These are phyloP conservation scores for Eucalyptus curtisii DNA, from an alignment of 345 rosid species.

Conservation along the genomic window DNA sequence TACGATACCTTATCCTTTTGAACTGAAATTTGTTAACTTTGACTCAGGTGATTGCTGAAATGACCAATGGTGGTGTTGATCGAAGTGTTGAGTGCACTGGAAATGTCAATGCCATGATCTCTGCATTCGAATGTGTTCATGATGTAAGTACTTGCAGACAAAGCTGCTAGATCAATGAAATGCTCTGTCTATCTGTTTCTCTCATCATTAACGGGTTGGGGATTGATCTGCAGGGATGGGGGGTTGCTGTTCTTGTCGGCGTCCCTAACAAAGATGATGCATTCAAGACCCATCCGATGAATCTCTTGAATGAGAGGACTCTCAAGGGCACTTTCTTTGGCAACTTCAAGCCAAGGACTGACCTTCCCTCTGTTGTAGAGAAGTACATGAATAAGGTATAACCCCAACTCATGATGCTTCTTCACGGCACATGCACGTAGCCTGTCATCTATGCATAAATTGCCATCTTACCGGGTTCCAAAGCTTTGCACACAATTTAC, in stretches of 20 bases:
- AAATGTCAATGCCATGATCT: constrained; percentile 60
- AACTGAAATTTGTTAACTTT: neutral
- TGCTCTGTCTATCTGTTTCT: neutral
- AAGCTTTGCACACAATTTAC: neutral
- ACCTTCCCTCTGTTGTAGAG: constrained; percentile 33
- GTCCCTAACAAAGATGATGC: constrained; percentile 37
- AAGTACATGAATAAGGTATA: constrained; percentile 41
- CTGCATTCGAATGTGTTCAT: constrained; percentile 84
- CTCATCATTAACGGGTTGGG: neutral
- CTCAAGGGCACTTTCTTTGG: constrained; percentile 50
- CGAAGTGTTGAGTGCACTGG: constrained; percentile 78
- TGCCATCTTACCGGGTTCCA: neutral
- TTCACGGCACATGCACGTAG: neutral
- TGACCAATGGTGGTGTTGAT: constrained; percentile 74
- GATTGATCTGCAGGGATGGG: constrained; percentile 27
- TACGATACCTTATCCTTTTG: neutral
- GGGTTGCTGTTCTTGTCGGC: constrained; percentile 42
- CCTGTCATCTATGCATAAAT: neutral
- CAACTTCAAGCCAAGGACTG: constrained; percentile 40
- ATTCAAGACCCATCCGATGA: constrained; percentile 41
- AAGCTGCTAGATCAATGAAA: neutral
- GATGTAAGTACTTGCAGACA: constrained; percentile 32
- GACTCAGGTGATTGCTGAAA: constrained; percentile 52
- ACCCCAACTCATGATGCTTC: neutral
- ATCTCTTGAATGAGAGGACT: constrained; percentile 31